Evolutionary conservation across 352 stramenopile species (phyloP).

Genomic region (Phytophthora chlamydospora): DNA sequence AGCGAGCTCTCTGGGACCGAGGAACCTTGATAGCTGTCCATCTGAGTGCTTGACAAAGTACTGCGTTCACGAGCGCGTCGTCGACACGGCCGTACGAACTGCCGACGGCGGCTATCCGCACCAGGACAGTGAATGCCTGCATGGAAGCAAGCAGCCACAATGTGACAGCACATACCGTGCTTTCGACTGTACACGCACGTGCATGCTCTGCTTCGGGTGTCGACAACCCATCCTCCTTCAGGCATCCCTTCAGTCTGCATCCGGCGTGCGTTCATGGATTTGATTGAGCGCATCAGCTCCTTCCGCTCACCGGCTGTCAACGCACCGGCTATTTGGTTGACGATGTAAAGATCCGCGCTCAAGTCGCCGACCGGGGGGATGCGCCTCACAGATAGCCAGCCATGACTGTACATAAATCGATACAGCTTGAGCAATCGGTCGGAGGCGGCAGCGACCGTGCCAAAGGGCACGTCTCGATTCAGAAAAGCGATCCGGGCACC

Average conservation of each 20-base stretch:
- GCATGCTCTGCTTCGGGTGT: not conserved
- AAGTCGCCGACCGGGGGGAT: not conserved
- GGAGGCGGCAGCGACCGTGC: not conserved
- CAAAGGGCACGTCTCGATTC: not conserved
- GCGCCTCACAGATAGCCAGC: not conserved
- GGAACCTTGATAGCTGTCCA: no score
- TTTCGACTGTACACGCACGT: conserved; percentile 4
- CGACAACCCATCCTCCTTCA: conserved; percentile 1
- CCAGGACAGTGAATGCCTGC: not conserved
- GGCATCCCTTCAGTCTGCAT: conserved; percentile 8
- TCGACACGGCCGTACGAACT: no score
- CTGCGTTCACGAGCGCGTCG: no score
- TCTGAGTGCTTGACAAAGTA: no score
- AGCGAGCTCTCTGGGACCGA: no score
- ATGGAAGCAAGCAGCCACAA: not conserved
- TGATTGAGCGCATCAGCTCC: not conserved
- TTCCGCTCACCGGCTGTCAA: not conserved
- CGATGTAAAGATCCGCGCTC: not conserved
- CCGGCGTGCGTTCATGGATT: not conserved
- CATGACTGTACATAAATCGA: not conserved
- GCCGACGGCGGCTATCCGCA: no score
- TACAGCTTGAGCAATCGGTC: not conserved
- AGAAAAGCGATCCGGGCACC: conserved; percentile 5
- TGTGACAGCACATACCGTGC: conserved; percentile 2
- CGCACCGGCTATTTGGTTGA: not conserved